Base-by-base conservation (phyloP, 2,329 filamentous ascomycete genomes). In the Penicillium sp. region DNA sequence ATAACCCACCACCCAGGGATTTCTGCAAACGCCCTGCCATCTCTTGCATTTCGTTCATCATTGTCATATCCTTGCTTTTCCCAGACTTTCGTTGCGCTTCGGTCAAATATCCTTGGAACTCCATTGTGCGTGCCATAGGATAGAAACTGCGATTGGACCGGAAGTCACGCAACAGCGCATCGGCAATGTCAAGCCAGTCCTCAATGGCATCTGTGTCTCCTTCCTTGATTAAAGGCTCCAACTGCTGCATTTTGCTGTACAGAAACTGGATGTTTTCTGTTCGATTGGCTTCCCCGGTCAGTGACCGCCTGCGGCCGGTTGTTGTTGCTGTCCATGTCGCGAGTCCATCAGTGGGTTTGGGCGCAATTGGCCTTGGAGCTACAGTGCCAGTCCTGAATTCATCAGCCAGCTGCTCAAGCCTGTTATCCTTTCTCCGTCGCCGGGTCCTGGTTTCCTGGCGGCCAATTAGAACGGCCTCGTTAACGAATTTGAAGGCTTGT, bases 401-500 rank as follows among this genome's bases (percentile, higher is more conserved):
- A 50, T 60, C 68, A 27, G 68, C 71, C n/a, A 75, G 63, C 40
- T 74, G 69, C 39, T 70, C 70, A n/a, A 74, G 66, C 30, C 71
- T 63, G 8, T 69, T 69, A 41, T 70, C 69, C 56, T 66, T 71
- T 51, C 65, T 63, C 48, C 60, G 64, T 49, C 64, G 60, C 41
- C 63, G 63, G 36, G 55, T 65, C 51, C 63, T 63, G 43, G 56
- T 66, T 54, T 74, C 70, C 49, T 71, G 70, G 66, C 74, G 74
- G n/a, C 79, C 79, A 27, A 91, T 74, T 28, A 83, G 78, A 60
- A 92, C 81, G 8, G 89, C 85, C 67, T 95, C 87, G 30, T 87
- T 87, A 44, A 89, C 84, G 45, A 91, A 82, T 53, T 88, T 85
- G 52, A 91, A 82, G 1, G 91, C 91, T 63, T 90, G 84, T 63